These are phyloP conservation scores for Lentinus tigrinus DNA, from an alignment of 768 basidiomycete genomes.

Conservation along the genomic window DNA sequence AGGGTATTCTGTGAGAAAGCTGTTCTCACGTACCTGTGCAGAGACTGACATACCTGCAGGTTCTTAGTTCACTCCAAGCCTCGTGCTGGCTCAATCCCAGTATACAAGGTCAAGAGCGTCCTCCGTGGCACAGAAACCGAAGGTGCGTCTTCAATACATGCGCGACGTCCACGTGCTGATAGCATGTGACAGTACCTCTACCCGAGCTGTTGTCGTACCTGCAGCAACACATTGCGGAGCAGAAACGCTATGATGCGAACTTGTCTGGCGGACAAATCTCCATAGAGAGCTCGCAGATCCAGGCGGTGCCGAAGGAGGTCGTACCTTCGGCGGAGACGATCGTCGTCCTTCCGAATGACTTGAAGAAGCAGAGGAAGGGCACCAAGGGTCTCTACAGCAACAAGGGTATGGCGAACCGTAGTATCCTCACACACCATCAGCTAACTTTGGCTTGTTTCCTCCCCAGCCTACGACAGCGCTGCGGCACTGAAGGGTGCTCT, in stretches of 20 bases:
- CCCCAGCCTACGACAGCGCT: conserved; percentile 63
- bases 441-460: neutral
- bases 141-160: conserved; percentile 39
- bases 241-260: conserved; percentile 68
- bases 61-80: conserved; percentile 55
- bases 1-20: conserved; percentile 84
- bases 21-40: too few species aligned
- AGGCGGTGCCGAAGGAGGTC: conserved; percentile 35
- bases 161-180: conserved; percentile 14
- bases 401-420: conserved; percentile 48
- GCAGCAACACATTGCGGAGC: conserved; percentile 75
- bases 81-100: conserved; percentile 50
- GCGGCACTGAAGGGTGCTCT: conserved; percentile 57
- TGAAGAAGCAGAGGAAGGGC: conserved; percentile 73
- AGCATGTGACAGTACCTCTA: conserved; percentile 41
- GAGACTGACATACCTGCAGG: too few species aligned
- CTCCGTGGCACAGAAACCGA: conserved; percentile 77
- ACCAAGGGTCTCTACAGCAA: conserved; percentile 70
- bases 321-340: conserved; percentile 48
- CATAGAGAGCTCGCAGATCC: conserved; percentile 36
- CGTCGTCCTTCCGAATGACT: conserved; percentile 63
- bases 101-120: conserved; percentile 83
- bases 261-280: conserved; percentile 56
- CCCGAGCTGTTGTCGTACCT: conserved; percentile 76
- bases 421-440: too few species aligned